phyloP scores from a whole-genome alignment of 2,329 filamentous ascomycete species.

The Neoarthrinium moseri region DNA sequence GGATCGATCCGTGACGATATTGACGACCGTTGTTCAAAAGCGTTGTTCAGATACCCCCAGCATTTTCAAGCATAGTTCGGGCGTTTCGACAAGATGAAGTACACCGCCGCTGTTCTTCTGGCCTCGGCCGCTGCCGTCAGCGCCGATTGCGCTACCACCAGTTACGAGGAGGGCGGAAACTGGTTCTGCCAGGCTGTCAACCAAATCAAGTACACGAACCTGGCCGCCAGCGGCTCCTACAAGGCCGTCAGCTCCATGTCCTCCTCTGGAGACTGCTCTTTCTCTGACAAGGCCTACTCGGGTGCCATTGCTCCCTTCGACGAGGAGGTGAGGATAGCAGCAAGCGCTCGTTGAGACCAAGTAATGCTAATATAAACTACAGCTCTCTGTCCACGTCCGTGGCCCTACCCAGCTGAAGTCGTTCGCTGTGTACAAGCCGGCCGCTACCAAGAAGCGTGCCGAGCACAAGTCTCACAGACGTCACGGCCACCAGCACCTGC shows the following conservation, averaged over 20 bases:
- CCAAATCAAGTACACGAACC: constrained; percentile 65
- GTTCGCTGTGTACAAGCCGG: constrained; percentile 67
- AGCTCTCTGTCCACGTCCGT: constrained; percentile 73
- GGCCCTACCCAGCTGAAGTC: constrained; percentile 67
- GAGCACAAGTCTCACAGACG: constrained; percentile 33
- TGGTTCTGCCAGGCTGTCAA: constrained; percentile 65
- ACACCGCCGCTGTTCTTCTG: constrained; percentile 10
- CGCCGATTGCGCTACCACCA: constrained; percentile 9
- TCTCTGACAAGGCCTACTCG: constrained; percentile 48
- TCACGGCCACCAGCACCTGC: constrained; percentile 51
- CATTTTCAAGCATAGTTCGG: too few species aligned
- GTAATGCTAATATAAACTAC: constrained; percentile 12
- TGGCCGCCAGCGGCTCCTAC: constrained; percentile 61
- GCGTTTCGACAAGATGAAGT: constrained; percentile 12
- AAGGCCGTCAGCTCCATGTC: constrained; percentile 63
- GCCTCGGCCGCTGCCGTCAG: constrained; percentile 12
- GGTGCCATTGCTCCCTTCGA: constrained; percentile 67
- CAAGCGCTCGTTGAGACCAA: not conserved
- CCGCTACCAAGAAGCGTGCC: constrained; percentile 41
- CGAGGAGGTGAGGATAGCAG: constrained; percentile 58
- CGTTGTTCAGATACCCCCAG: constrained; percentile 15
- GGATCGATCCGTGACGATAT: not conserved
- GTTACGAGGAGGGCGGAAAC: constrained; percentile 50
- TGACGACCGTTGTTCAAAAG: constrained; percentile 16
- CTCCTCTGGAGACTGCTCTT: constrained; percentile 51